Evolutionary conservation across 225 moss, liverwort and hornwort genomes (phyloP).

Genomic region (Pleurozium schreberi): DNA sequence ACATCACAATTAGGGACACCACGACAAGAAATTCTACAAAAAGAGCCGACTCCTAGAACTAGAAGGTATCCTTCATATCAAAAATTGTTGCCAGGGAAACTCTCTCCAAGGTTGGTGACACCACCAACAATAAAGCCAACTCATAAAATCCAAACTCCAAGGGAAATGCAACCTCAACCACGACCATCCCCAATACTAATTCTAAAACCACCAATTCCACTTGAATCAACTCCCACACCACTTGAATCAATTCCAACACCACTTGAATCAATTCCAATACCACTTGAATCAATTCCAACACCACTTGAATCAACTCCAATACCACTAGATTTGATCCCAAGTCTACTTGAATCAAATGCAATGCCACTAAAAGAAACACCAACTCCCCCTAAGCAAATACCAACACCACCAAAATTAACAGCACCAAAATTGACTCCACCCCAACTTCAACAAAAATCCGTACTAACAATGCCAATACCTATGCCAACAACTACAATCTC

Average conservation of each 20-base stretch:
- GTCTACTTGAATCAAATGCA: neutral
- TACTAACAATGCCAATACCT: neutral
- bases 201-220: neutral
- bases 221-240: neutral
- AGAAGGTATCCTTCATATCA: neutral
- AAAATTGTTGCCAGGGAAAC: neutral
- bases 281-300: neutral
- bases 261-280: neutral
- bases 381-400: neutral
- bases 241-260: neutral
- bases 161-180: neutral
- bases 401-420: too few species aligned
- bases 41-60: neutral
- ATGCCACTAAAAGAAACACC: neutral
- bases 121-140: neutral
- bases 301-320: neutral
- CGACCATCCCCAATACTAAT: neutral
- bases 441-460: neutral
- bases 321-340: too few species aligned
- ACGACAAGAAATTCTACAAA: neutral
- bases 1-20: neutral
- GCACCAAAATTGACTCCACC: neutral
- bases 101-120: neutral
- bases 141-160: neutral
- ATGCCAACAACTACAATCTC: neutral